Evolutionary conservation across 768 basidiomycete species (phyloP).

Genomic region (Mycena capillaripes): DNA sequence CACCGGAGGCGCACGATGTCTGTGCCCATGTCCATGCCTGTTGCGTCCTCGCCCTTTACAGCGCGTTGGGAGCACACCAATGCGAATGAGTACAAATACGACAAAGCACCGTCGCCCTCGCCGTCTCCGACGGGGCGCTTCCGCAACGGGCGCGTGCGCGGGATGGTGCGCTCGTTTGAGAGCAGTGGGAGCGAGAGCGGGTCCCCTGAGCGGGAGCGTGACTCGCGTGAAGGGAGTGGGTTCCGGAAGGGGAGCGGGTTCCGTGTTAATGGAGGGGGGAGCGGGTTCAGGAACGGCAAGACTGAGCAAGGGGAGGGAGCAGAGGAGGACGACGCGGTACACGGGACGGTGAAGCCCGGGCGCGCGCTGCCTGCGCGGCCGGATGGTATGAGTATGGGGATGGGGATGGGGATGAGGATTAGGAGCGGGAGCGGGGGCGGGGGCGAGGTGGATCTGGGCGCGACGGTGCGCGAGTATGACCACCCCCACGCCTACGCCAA

Average conservation of each 20-base stretch:
- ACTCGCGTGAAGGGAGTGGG: slow-evolving; percentile 3
- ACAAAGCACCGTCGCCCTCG: background rate
- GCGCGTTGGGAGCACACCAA: background rate
- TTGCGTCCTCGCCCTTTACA: slow-evolving; percentile 1
- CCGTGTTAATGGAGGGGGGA: background rate
- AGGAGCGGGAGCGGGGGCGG: too few relatives aligned
- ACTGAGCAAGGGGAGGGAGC: background rate
- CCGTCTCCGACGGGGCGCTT: background rate
- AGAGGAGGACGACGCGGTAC: background rate
- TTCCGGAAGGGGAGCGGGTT: background rate
- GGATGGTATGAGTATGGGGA: background rate
- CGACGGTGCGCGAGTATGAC: slow-evolving; percentile 8
- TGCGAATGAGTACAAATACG: too few relatives aligned
- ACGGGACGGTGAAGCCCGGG: slow-evolving; percentile 2
- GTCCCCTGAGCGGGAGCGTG: slow-evolving; percentile 24
- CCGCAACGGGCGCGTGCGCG: slow-evolving; percentile 34
- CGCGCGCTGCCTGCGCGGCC: slow-evolving; percentile 27
- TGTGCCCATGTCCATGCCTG: background rate
- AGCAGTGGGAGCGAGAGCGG: slow-evolving; percentile 36
- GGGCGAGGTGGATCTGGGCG: slow-evolving; percentile 21
- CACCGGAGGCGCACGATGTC: slow-evolving; percentile 11
- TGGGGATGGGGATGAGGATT: background rate
- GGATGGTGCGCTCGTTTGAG: slow-evolving; percentile 37
- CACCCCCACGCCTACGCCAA: too few relatives aligned
- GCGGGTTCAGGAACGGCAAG: slow-evolving; percentile 9